Conservation (phyloP, 352 stramenopile genomes). For the Pseudoperonospora humuli region DNA sequence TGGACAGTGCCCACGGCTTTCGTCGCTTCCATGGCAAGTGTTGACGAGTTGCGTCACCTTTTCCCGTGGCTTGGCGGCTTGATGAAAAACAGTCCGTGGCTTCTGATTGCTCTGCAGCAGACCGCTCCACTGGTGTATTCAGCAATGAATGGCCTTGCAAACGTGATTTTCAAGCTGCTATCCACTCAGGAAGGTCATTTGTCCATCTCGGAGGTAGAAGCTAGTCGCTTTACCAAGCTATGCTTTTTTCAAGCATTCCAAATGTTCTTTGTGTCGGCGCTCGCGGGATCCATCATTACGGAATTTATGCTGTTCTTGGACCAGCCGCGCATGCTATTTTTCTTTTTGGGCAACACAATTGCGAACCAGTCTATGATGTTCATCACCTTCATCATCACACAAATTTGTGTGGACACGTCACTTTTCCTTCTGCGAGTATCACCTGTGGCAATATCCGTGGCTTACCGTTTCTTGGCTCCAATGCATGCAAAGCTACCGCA, state of each 20-base stretch:
- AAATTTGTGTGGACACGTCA: conserved; percentile 54
- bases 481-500: conserved; percentile 39
- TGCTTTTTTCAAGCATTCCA: conserved; percentile 75
- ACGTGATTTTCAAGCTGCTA: conserved; percentile 59
- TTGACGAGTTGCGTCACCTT: conserved; percentile 47
- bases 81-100: conserved; percentile 40
- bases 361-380: conserved; percentile 76
- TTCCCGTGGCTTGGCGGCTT: conserved; percentile 38
- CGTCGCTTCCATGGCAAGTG: conserved; percentile 62
- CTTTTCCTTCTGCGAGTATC: conserved; percentile 54
- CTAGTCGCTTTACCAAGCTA: conserved; percentile 66
- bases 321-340: conserved; percentile 53
- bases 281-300: conserved; percentile 56
- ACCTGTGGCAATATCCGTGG: conserved; percentile 32
- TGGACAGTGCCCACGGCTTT: conserved; percentile 77
- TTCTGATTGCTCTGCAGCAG: conserved; percentile 52
- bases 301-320: conserved; percentile 54
- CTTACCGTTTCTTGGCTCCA: conserved; percentile 45
- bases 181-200: conserved; percentile 57
- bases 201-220: conserved; percentile 57
- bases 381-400: conserved; percentile 70
- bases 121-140: conserved; percentile 54
- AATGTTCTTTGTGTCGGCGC: conserved; percentile 74
- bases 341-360: conserved; percentile 64
- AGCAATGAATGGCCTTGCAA: conserved; percentile 60